A percentile compares a stretch with the other conserved stretches of the same genome.
phyloP scores from a whole-genome alignment of 306 rosid genomes.

The Medicago ruthenica region DNA sequence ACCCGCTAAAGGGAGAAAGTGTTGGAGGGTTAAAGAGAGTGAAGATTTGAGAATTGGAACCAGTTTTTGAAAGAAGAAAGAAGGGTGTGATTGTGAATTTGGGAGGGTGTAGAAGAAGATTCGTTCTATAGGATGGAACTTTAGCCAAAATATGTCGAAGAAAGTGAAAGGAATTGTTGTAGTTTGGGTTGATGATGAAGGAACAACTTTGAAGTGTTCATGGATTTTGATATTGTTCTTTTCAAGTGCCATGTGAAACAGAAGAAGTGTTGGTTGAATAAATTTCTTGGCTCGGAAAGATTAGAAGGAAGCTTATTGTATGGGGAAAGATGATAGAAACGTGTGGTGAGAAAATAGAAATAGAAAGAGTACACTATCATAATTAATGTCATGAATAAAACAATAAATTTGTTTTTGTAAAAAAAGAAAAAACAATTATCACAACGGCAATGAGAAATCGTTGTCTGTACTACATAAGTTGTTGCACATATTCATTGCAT shows the following conservation, averaged over 20 bases:
- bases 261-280: background rate
- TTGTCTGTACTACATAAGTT: too few species aligned
- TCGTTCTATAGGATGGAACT: constrained; percentile 44
- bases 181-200: background rate
- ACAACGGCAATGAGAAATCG: too few species aligned
- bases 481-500: too few species aligned
- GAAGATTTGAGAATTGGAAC: constrained; percentile 56
- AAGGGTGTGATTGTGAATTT: constrained; percentile 2
- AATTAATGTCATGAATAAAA: too few species aligned
- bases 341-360: too few species aligned
- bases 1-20: constrained; percentile 56
- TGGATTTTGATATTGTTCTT: background rate
- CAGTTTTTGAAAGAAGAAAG: constrained; percentile 22
- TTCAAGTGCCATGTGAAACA: background rate
- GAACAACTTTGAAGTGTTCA: background rate
- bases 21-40: constrained; percentile 57
- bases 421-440: too few species aligned
- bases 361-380: too few species aligned
- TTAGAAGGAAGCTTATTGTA: too few species aligned
- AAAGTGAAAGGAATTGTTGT: constrained; percentile 49
- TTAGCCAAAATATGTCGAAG: constrained; percentile 50
- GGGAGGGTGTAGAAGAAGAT: constrained; percentile 50
- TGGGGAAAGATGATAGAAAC: too few species aligned
- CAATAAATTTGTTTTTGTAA: too few species aligned
- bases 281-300: background rate